A percentile compares a stretch with the other conserved stretches of the same genome.
Conservation (phyloP, 2,329 filamentous ascomycete species). For the Diplodia sapinea region DNA sequence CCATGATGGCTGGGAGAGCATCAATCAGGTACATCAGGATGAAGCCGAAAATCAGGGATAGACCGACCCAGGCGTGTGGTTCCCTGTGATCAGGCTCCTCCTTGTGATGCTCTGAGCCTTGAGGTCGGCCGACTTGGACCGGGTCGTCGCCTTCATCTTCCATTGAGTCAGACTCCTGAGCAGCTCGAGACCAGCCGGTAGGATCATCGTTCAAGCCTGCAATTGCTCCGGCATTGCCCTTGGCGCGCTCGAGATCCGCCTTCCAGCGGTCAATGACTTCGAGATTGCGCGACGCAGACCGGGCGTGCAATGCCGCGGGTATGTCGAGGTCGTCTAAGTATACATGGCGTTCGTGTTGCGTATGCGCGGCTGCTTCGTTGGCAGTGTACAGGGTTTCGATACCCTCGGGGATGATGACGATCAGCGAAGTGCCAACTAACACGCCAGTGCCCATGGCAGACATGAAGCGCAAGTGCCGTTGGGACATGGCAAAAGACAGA, state of each 20-base stretch:
- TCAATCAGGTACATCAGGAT: slow-evolving; percentile 97
- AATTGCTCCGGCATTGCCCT: slow-evolving; percentile 4
- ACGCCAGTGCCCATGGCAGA: slow-evolving; percentile 93
- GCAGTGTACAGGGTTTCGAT: slow-evolving; percentile 83
- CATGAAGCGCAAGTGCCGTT: slow-evolving; percentile 84
- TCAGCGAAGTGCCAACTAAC: slow-evolving; percentile 90
- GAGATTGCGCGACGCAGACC: slow-evolving; percentile 1
- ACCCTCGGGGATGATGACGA: slow-evolving; percentile 97
- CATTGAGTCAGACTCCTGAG: slow-evolving; percentile 39
- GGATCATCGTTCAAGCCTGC: slow-evolving; percentile 15
- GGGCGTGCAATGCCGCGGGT: slow-evolving; percentile 2
- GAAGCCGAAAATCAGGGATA: slow-evolving; percentile 87
- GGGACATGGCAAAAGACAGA: slow-evolving; percentile 83
- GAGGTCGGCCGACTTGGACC: slow-evolving; percentile 42
- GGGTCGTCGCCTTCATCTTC: slow-evolving; percentile 48
- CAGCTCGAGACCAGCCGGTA: slow-evolving; percentile 3
- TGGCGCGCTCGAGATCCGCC: slow-evolving; percentile 15
- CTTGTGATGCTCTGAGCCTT: slow-evolving; percentile 50
- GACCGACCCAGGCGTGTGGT: slow-evolving; percentile 80
- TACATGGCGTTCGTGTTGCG: slow-evolving; percentile 5
- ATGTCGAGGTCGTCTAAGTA: slow-evolving; percentile 9
- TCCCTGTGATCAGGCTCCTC: slow-evolving; percentile 52
- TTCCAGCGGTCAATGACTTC: slow-evolving; percentile 17
- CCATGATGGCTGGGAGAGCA: slow-evolving; percentile 45
- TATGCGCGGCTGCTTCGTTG: slow-evolving; percentile 33